Evolutionary conservation across 345 rosid species (phyloP), one percentile per base, ranked within the genome.

Genomic region (Acer campestre): DNA sequence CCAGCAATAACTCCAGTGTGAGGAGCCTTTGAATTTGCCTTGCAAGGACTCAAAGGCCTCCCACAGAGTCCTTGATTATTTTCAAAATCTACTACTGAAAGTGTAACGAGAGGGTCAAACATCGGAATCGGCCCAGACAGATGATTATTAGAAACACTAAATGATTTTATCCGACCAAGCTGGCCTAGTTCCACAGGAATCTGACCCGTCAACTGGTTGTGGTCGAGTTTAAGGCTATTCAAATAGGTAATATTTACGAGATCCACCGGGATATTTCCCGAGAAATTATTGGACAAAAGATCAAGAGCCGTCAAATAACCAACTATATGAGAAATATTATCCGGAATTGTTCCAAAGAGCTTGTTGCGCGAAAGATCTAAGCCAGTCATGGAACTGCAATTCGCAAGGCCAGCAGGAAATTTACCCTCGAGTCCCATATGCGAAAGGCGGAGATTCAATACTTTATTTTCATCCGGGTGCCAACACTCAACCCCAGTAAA

Each of bases 381-480:
- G 46, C 91, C 91, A 5, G 97, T 93, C 73, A 95, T 55, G 77
- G 86, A 89, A 10, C 80, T 1, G 81, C 98, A 95, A 0, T 81
- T 13, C 27, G 11, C 0, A 35, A 95, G 46, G 4, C 84, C 92
- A 3, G 0, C 58, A 80, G 98, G 98, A 79, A 95, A 95, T 80
- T 0, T 13, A 53, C 98, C 98, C 40, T 61, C 74, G 58, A 95
- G 94, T 31, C 90, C 97, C 89, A 69, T 85, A 78, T 87, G 90
- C 1, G 89, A 67, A 29, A 95, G 93, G 79, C 79, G 87, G 66
- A 95, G 83, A 80, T 87, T 90, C 76, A 95, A 80, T 61, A 95
- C 97, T 77, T 65, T 90, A 80, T 87, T 93, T 89, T 95, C 98
- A 79, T 89, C 94, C 8, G 93, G 95, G 65, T 95, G 98, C 98